Base-by-base conservation (phyloP, 2,329 filamentous ascomycete species). In the Coniochaeta sp. region DNA sequence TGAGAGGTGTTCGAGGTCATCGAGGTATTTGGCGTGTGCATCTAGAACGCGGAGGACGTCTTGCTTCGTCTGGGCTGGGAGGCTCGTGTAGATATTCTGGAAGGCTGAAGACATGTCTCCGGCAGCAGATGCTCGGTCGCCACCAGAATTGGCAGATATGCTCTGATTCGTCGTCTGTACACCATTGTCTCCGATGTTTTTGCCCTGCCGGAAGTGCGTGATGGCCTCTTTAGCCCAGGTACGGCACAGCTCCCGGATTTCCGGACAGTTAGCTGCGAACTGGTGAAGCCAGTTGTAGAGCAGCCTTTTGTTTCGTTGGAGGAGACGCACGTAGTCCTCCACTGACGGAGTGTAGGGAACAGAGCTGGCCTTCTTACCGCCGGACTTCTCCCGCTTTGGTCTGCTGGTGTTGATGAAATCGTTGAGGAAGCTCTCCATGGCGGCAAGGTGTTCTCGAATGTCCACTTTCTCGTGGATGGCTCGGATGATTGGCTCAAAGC, bases 401-500 rank as follows among this genome's bases (percentile, higher is more conserved):
- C 75, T 76, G 59, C 72, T 74, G 3, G 74, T 71, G 55, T 82
- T 81, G 64, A 94, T 81, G 52, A 91, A 78, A 56, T 91, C 87
- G 6, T 79, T 78, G 20, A 91, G 63, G 60, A 94, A 91, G 9
- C 70, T 72, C 62, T 91, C 82, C 1, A 80, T 71, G 31, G 88
- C 82, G 32, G 77, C 76, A 6, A 92, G 66, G 18, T 88, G 86
- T 33, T 82, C 82, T 30, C 81, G 81, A 6, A 92, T 74, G 60
- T 91, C 85, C 22, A 91, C 78, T 2, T 79, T 78, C 51, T 87
- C 79, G 63, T 92, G 89, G 6, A 91, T 72, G 3, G 76, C 71
- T 20, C 87, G 77, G 52, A 94, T 89, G 53, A 91, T 82, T 0
- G 86, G 86, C 50, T 91, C 87, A 57, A 87, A 89, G 2, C 85